Percentiles rank a stretch among this genome's conserved stretches.
These are phyloP conservation scores for Passiflora organensis DNA, from an alignment of 345 rosid species.

Conservation along the genomic window DNA sequence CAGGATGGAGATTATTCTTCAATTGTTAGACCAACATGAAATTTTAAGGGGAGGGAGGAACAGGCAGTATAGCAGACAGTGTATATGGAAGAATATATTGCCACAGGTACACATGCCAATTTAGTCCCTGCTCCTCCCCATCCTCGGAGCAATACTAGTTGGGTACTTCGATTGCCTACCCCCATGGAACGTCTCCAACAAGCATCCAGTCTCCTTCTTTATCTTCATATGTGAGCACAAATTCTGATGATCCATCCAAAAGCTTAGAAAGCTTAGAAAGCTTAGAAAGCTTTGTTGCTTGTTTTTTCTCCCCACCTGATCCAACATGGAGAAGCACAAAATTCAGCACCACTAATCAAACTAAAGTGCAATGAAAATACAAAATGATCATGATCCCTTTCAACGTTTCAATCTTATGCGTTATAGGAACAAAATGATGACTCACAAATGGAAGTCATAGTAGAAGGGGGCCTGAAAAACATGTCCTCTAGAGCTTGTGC, in stretches of 20 bases:
- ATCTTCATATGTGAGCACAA: conserved; percentile 53
- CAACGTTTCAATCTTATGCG: background rate
- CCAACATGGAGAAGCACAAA: background rate
- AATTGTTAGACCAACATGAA: too few relatives aligned
- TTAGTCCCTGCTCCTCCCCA: background rate
- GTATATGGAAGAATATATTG: too few relatives aligned
- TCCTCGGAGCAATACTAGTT: background rate
- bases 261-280: conserved; percentile 30
- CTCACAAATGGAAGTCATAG: conserved; percentile 12
- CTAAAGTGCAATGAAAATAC: background rate
- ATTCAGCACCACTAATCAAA: background rate
- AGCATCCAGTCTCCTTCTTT: conserved; percentile 66
- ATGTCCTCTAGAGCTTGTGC: conserved; percentile 22
- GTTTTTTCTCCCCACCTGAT: conserved; percentile 32
- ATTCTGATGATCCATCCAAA: conserved; percentile 26
- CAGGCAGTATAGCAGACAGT: too few relatives aligned
- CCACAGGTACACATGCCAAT: too few relatives aligned
- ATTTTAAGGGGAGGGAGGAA: too few relatives aligned
- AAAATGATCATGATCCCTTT: background rate
- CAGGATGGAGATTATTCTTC: too few relatives aligned
- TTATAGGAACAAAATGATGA: background rate
- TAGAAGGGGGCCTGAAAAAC: conserved; percentile 19
- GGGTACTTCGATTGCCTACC: conserved; percentile 26
- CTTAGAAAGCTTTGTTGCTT: conserved; percentile 22
- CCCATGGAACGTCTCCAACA: conserved; percentile 68